These are phyloP conservation scores for Chaetomium globosum DNA, from an alignment of 2,329 filamentous ascomycete genomes.

Conservation along the genomic window DNA sequence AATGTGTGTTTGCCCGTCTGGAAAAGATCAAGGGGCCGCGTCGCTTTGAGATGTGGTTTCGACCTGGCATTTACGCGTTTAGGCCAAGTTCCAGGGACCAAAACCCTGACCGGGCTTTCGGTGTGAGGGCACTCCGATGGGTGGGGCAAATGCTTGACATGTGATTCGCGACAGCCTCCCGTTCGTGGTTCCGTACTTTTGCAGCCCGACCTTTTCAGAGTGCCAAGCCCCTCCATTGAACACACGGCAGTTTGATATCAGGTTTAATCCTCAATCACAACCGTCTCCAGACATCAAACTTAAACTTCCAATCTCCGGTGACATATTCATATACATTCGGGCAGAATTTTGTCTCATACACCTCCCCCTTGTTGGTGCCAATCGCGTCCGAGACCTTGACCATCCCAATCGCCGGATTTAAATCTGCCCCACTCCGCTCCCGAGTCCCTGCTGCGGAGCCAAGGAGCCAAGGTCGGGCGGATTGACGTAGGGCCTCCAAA, in stretches of 20 bases:
- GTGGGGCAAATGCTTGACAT: constrained; percentile 12
- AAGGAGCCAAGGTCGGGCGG: constrained; percentile 9
- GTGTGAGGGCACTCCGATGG: constrained; percentile 1
- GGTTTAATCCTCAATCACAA: background rate
- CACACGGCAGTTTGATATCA: no score
- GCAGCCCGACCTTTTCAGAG: no score
- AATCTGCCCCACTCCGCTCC: constrained; percentile 21
- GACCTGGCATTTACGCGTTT: background rate
- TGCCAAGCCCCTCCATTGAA: background rate
- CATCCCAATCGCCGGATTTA: background rate
- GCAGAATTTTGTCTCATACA: background rate
- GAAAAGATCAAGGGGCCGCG: background rate
- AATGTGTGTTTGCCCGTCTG: background rate
- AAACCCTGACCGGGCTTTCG: background rate
- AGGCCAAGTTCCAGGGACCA: background rate
- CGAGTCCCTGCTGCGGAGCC: background rate
- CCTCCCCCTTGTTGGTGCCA: background rate
- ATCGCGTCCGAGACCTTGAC: background rate
- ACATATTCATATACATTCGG: background rate
- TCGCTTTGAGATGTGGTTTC: background rate
- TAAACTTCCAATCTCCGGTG: no score
- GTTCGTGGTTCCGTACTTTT: no score
- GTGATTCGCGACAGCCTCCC: constrained; percentile 15
- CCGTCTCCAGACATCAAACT: background rate
- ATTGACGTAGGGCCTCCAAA: constrained; percentile 36